A percentile compares a stretch with the other conserved stretches of the same genome.
These are phyloP conservation scores for Colletotrichum lentis DNA, from an alignment of 2,329 filamentous ascomycete species.

Conservation along the genomic window DNA sequence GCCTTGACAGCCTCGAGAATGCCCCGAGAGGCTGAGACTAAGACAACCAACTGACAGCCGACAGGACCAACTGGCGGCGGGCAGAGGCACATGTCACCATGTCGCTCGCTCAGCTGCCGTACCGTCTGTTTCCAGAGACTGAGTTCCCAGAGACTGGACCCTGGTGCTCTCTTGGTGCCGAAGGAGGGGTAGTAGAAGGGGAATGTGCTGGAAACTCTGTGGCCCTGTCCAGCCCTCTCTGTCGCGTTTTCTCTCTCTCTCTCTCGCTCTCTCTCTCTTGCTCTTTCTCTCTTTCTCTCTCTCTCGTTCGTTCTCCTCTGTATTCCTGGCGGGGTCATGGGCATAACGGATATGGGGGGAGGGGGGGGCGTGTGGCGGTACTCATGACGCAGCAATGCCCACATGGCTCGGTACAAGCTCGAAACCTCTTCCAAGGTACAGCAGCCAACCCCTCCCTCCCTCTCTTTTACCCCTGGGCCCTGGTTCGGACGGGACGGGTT, in stretches of 20 bases:
- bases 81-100: constrained; percentile 4
- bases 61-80: too few species aligned
- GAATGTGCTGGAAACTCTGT: constrained; percentile 29
- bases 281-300: background rate
- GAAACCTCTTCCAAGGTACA: background rate
- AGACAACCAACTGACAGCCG: background rate
- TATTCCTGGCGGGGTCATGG: background rate
- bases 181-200: constrained; percentile 8
- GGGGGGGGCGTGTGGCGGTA: too few species aligned
- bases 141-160: too few species aligned
- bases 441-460: background rate
- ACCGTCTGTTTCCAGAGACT: background rate
- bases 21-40: too few species aligned
- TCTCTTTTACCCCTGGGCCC: constrained; percentile 17
- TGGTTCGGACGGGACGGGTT: constrained; percentile 28
- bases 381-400: constrained; percentile 31
- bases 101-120: background rate
- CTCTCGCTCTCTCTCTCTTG: background rate
- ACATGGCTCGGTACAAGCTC: constrained; percentile 6
- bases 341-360: background rate
- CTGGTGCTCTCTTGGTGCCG: background rate
- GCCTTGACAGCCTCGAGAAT: background rate
- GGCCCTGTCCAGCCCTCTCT: background rate
- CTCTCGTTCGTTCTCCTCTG: background rate
- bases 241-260: background rate